Conservation (phyloP, 2,329 filamentous ascomycete genomes). For the Aspergillus sergii region DNA sequence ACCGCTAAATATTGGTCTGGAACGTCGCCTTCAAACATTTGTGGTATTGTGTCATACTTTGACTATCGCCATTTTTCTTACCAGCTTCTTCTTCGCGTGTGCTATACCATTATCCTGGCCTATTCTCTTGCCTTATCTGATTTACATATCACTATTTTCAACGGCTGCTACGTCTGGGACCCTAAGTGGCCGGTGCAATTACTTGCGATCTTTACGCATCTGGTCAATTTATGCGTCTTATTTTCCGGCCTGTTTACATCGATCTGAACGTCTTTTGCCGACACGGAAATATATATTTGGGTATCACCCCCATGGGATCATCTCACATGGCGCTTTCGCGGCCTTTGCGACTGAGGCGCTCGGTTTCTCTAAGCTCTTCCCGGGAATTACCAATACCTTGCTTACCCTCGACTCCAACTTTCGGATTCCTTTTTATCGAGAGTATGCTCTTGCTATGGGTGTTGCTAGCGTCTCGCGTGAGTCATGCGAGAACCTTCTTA, state of each 20-base stretch:
- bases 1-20: slow-evolving; percentile 72
- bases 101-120: slow-evolving; percentile 94
- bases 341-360: slow-evolving; percentile 89
- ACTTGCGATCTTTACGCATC: slow-evolving; percentile 70
- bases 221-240: slow-evolving; percentile 93
- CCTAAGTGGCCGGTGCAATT: slow-evolving; percentile 72
- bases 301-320: slow-evolving; percentile 97
- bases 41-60: slow-evolving; percentile 75
- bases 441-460: slow-evolving; percentile 89
- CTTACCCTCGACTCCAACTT: slow-evolving; percentile 97
- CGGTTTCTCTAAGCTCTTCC: slow-evolving; percentile 84
- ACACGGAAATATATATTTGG: slow-evolving; percentile 94
- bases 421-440: slow-evolving; percentile 86
- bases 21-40: slow-evolving; percentile 74
- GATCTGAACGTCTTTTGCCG: slow-evolving; percentile 75
- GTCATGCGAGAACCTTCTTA: slow-evolving; percentile 85
- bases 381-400: slow-evolving; percentile 90
- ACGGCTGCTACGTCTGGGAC: slow-evolving; percentile 75
- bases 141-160: slow-evolving; percentile 77
- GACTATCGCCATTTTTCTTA: slow-evolving; percentile 69
- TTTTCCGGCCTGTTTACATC: slow-evolving; percentile 86
- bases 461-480: slow-evolving; percentile 87
- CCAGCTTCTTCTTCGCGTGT: slow-evolving; percentile 86
- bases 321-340: slow-evolving; percentile 91
- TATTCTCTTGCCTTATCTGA: slow-evolving; percentile 71